Conservation (phyloP, 805 yeast genomes). For the Blastobotrys robertii region DNA sequence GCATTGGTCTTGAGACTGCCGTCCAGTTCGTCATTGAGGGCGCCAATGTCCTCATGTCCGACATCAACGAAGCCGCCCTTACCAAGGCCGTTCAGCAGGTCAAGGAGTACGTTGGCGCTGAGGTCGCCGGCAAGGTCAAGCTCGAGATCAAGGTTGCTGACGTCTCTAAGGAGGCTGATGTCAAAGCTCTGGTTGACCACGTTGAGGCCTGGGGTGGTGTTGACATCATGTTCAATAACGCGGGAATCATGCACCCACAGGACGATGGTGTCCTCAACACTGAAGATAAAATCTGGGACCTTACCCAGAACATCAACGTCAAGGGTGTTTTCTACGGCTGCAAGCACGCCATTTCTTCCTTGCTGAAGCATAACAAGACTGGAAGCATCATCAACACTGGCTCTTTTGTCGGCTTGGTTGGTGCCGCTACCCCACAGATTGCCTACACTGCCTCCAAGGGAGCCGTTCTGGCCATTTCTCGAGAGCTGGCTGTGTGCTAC, state of each 20-base stretch:
- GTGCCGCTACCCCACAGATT: slow-evolving; percentile 32
- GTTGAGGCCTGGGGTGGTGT: slow-evolving; percentile 67
- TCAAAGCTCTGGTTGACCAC: slow-evolving; percentile 33
- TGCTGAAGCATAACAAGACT: slow-evolving; percentile 21
- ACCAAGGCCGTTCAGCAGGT: slow-evolving; percentile 60
- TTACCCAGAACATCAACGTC: slow-evolving; percentile 29
- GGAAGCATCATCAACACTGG: slow-evolving; percentile 31
- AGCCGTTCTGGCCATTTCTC: slow-evolving; percentile 29
- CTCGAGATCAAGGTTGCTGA: slow-evolving; percentile 31
- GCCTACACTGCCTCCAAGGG: slow-evolving; percentile 33
- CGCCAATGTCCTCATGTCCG: slow-evolving; percentile 82
- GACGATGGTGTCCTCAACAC: slow-evolving; percentile 27
- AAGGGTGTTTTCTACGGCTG: slow-evolving; percentile 30
- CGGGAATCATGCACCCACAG: slow-evolving; percentile 50
- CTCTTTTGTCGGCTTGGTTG: slow-evolving; percentile 29
- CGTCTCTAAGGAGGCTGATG: slow-evolving; percentile 27
- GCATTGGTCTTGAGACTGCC: slow-evolving; percentile 39
- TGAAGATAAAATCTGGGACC: slow-evolving; percentile 28
- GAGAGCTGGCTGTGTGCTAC: slow-evolving; percentile 47
- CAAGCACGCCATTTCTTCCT: slow-evolving; percentile 27
- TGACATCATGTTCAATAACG: slow-evolving; percentile 77
- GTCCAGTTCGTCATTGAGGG: slow-evolving; percentile 74
- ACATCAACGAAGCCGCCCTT: slow-evolving; percentile 36
- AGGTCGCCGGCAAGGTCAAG: slow-evolving; percentile 65
- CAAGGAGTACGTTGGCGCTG: slow-evolving; percentile 60